Percentiles rank a stretch among this genome's conserved stretches.
phyloP scores from a whole-genome alignment of 164 flowering plant genomes.

The Piper betle region DNA sequence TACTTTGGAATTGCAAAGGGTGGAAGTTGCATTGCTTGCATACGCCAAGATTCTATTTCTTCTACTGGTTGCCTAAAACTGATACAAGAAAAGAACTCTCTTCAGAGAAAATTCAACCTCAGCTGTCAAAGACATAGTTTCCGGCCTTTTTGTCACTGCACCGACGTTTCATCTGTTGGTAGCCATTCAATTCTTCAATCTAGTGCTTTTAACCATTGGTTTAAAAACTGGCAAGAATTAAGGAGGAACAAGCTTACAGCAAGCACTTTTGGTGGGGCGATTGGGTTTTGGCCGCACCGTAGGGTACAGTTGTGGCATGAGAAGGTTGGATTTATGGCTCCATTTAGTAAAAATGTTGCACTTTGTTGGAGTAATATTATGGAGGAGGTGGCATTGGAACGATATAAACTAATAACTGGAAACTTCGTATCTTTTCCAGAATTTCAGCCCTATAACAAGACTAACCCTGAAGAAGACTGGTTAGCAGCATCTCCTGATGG shows the following conservation, averaged over 20 bases:
- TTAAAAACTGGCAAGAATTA: conserved; percentile 56
- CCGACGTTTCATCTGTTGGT: conserved; percentile 5
- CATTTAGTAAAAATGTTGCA: conserved; percentile 42
- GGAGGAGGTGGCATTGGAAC: conserved; percentile 52
- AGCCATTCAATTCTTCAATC: conserved; percentile 21
- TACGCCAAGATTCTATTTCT: neutral
- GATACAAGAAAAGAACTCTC: neutral
- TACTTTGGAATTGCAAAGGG: neutral
- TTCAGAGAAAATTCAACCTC: neutral
- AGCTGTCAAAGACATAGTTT: neutral
- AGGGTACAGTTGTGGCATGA: conserved; percentile 61
- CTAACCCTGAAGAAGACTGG: conserved; percentile 32
- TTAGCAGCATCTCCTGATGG: conserved; percentile 74
- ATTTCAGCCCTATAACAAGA: conserved; percentile 30
- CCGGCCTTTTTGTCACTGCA: conserved; percentile 1
- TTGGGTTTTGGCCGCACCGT: conserved; percentile 49
- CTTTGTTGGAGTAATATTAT: conserved; percentile 48
- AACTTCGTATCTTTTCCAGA: conserved; percentile 26
- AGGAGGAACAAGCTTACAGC: conserved; percentile 54
- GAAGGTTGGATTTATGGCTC: conserved; percentile 43
- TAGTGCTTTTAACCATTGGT: conserved; percentile 36
- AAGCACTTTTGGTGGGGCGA: conserved; percentile 50
- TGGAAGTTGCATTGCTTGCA: neutral
- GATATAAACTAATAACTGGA: conserved; percentile 48
- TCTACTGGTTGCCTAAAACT: neutral